phyloP scores from a whole-genome alignment of 108 stramenopile species.

The Seminavis robusta region DNA sequence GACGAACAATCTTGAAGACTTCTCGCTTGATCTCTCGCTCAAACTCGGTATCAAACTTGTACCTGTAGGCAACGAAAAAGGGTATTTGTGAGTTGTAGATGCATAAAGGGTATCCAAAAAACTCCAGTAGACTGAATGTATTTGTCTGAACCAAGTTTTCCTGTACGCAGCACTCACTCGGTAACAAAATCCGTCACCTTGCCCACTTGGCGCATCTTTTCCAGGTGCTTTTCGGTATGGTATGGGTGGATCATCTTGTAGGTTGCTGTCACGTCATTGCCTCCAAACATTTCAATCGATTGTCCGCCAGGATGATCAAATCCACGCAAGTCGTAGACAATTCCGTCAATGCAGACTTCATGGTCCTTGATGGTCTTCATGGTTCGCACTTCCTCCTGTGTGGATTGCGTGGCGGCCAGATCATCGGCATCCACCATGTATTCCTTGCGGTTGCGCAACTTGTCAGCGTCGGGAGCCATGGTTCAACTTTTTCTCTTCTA shows the following conservation, averaged over 20 bases:
- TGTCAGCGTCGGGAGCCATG: constrained; percentile 69
- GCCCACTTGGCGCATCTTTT: constrained; percentile 85
- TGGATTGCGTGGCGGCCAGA: constrained; percentile 23
- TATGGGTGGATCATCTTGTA: constrained; percentile 93
- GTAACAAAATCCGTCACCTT: constrained; percentile 46
- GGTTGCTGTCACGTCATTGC: constrained; percentile 86
- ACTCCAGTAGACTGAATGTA: not conserved
- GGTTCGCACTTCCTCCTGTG: constrained; percentile 17
- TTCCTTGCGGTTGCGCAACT: constrained; percentile 45
- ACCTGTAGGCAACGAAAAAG: constrained; percentile 30
- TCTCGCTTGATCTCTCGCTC: constrained; percentile 84
- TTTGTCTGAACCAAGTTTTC: too few species aligned
- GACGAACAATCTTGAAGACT: constrained; percentile 87
- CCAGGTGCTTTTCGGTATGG: constrained; percentile 80
- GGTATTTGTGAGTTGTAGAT: not conserved
- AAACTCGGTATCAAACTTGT: constrained; percentile 82
- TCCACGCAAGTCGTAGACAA: constrained; percentile 66
- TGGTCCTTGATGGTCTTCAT: constrained; percentile 43
- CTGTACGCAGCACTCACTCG: constrained; percentile 71
- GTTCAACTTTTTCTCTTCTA: too few species aligned
- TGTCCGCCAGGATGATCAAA: constrained; percentile 89
- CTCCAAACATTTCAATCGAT: constrained; percentile 76
- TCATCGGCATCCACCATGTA: constrained; percentile 5
- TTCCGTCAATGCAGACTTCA: constrained; percentile 74
- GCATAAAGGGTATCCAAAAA: not conserved